Percentiles rank a stretch among this genome's conserved stretches.
phyloP scores from a whole-genome alignment of 805 yeast species.

The Hanseniaspora nectarophila region DNA sequence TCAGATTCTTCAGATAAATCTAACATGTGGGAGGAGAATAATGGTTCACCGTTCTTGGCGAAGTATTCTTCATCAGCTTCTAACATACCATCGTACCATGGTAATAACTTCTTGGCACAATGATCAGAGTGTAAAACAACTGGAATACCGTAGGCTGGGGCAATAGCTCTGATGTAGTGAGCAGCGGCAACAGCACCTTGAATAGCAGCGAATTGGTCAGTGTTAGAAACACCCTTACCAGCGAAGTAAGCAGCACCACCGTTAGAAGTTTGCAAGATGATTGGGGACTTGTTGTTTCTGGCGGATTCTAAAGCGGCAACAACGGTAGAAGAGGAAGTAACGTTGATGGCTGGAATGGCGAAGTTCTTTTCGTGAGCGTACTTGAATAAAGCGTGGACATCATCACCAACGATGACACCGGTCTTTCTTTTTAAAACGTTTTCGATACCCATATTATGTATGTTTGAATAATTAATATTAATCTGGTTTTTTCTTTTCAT shows the following conservation, averaged over 20 bases:
- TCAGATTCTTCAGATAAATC: constrained; percentile 94
- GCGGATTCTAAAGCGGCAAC: constrained; percentile 97
- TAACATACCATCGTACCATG: constrained; percentile 98
- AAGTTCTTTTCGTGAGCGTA: constrained; percentile 88
- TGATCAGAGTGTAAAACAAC: constrained; percentile 96
- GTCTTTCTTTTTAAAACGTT: constrained; percentile 78
- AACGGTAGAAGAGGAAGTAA: constrained; percentile 93
- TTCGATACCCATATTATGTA: constrained; percentile 49
- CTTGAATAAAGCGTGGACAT: constrained; percentile 69
- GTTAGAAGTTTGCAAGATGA: constrained; percentile 90
- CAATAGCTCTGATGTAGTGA: constrained; percentile 90
- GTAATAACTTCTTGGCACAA: constrained; percentile 95
- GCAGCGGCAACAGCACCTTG: constrained; percentile 95
- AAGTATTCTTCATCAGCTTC: constrained; percentile 91
- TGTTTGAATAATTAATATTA: background rate
- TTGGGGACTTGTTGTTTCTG: constrained; percentile 87
- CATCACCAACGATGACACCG: constrained; percentile 99
- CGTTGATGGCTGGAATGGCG: constrained; percentile 98
- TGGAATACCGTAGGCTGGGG: constrained; percentile 93
- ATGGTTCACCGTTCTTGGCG: constrained; percentile 78
- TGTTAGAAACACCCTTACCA: constrained; percentile 95
- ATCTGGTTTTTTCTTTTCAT: background rate
- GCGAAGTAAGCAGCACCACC: constrained; percentile 99
- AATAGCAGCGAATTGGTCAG: constrained; percentile 86
- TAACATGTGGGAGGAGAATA: constrained; percentile 98